Evolutionary conservation across 2,329 filamentous ascomycete species (phyloP).

Genomic region (Chaetomiaceae sp.): DNA sequence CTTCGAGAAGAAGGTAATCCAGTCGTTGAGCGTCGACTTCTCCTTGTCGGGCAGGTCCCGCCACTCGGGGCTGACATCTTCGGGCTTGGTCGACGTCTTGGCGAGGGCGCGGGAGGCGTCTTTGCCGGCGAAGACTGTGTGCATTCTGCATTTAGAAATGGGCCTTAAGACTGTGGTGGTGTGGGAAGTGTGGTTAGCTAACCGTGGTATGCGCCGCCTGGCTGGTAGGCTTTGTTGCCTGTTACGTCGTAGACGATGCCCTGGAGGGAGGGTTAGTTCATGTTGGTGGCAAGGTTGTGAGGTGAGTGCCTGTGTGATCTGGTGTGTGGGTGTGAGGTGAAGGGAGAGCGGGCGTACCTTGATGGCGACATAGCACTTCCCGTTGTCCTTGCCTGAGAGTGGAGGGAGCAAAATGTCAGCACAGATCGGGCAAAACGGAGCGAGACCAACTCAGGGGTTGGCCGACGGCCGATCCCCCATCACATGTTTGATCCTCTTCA

Average conservation of each 20-base stretch:
- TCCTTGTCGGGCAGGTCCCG: slow-evolving; percentile 78
- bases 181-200: slow-evolving; percentile 28
- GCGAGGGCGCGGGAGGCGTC: slow-evolving; percentile 91
- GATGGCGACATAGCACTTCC: slow-evolving; percentile 64
- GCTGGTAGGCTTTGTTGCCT: slow-evolving; percentile 80
- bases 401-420: background rate
- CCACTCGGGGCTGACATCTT: slow-evolving; percentile 82
- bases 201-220: slow-evolving; percentile 83
- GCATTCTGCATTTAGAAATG: background rate
- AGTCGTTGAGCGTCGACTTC: slow-evolving; percentile 80
- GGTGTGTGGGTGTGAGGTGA: background rate
- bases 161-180: background rate
- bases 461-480: background rate
- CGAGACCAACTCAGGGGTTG: background rate
- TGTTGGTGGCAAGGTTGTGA: background rate
- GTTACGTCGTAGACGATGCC: slow-evolving; percentile 93
- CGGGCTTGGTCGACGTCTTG: slow-evolving; percentile 76
- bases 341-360: slow-evolving; percentile 44
- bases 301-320: background rate
- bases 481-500: too few relatives aligned
- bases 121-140: slow-evolving; percentile 85
- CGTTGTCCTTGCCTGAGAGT: slow-evolving; percentile 57
- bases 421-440: background rate
- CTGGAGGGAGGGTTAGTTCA: slow-evolving; percentile 39
- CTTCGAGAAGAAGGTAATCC: slow-evolving; percentile 95